Base-by-base conservation (phyloP, 1,139 yeast species). In the Suhomyces wounanorum region DNA sequence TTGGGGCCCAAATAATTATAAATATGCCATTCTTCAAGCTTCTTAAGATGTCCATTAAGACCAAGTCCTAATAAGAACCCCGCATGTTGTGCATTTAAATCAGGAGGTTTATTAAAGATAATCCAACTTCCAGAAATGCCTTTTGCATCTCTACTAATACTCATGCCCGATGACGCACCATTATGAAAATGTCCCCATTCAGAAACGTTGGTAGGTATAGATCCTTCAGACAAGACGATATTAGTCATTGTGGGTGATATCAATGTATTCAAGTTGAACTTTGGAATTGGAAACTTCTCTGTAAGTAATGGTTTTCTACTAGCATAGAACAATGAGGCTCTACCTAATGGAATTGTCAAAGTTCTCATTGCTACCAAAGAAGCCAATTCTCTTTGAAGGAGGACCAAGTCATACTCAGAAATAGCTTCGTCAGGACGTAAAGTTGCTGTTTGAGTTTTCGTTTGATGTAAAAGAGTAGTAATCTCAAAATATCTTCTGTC, bases 1-100 rank as follows among this genome's bases (percentile, higher is more conserved):
- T 95, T 92, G 0, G 97, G 96, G 0, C 97, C 96, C 47, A 95
- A 71, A 58, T 91, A 92, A 62, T 94, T 92, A 67, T 91, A 95
- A 30, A 95, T 88, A 64, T 92, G 97, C 98, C 99, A 95, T 64
- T 94, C 97, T 62, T 95, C 98, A 31, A 95, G 71, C 43, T 78
- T 78, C 55, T 82, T 85, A 57, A 95, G 70, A 64, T 92, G 97
- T 0, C 98, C 98, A 69, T 90, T 90, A 41, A 95, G 73, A 0
- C 99, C 99, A 23, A 94, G 71, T 0, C 98, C 99, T 26, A 91
- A 72, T n/a, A 95, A 69, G 59, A 95, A 91, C 0, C 99, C 99
- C 17, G 97, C 98, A 70, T 92, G 97, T 56, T 88, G 96, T 0
- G 96, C 79, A 58, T 82, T 86, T 43, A 88, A 69, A 9, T 75